Conservation (phyloP, 129 eudicot species). For the Helichrysum umbraculigerum region DNA sequence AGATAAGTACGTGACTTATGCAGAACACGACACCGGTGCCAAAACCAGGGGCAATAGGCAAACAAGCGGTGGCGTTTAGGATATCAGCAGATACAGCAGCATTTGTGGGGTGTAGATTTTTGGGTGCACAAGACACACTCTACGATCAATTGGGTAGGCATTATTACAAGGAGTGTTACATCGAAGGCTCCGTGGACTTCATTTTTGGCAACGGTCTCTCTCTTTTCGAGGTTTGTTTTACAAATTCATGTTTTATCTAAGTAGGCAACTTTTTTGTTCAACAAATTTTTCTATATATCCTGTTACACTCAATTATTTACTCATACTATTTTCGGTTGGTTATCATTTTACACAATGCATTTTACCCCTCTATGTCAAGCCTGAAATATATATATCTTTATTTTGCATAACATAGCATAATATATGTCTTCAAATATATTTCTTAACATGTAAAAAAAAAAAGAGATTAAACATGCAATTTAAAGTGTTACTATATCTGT, state of each 20-base stretch:
- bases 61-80: slow-evolving; percentile 85
- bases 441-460: too few relatives aligned
- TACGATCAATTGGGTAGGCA: slow-evolving; percentile 91
- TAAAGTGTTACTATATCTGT: not conserved
- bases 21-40: slow-evolving; percentile 97
- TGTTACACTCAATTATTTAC: too few relatives aligned
- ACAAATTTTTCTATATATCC: too few relatives aligned
- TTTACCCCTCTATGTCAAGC: not conserved
- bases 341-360: too few relatives aligned
- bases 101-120: slow-evolving; percentile 74
- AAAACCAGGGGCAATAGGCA: slow-evolving; percentile 65
- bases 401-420: not conserved
- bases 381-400: not conserved
- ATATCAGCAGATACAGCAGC: slow-evolving; percentile 90
- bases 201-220: slow-evolving; percentile 94
- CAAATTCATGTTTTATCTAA: not conserved
- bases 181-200: slow-evolving; percentile 95
- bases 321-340: not conserved
- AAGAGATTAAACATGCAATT: not conserved
- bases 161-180: slow-evolving; percentile 89
- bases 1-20: slow-evolving; percentile 11
- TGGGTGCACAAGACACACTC: slow-evolving; percentile 93
- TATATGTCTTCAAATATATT: not conserved
- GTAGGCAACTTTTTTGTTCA: too few relatives aligned
- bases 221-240: slow-evolving; percentile 67